A percentile compares a stretch with the other conserved stretches of the same genome.
phyloP scores from a whole-genome alignment of 2,329 filamentous ascomycete species.

The Alternaria sp. region DNA sequence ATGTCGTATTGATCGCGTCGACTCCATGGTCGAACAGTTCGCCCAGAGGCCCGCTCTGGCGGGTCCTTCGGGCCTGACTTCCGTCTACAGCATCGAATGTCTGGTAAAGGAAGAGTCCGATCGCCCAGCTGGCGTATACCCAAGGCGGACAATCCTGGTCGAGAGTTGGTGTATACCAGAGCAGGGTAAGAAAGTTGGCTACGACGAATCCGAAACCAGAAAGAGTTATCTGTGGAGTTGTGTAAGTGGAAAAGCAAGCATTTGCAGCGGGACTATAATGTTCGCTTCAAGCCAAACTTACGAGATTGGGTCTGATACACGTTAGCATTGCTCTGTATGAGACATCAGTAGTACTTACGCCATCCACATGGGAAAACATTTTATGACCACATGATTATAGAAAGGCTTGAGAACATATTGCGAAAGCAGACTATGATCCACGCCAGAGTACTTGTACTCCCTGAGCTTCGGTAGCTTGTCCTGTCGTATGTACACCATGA shows the following conservation, averaged over 20 bases:
- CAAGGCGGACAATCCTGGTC: constrained; percentile 93
- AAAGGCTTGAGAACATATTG: constrained; percentile 97
- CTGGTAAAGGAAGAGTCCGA: constrained; percentile 94
- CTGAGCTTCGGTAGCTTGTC: constrained; percentile 87
- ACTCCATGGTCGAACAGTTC: constrained; percentile 98
- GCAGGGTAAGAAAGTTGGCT: constrained; percentile 85
- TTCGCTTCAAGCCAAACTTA: constrained; percentile 30
- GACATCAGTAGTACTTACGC: constrained; percentile 65
- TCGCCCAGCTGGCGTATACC: constrained; percentile 93
- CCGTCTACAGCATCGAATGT: constrained; percentile 98
- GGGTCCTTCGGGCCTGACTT: constrained; percentile 87
- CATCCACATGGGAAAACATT: constrained; percentile 95
- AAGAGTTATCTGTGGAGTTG: constrained; percentile 73
- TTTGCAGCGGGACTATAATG: neutral
- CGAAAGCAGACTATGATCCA: constrained; percentile 89
- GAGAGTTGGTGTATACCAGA: constrained; percentile 95
- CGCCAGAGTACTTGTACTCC: constrained; percentile 93
- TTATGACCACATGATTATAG: constrained; percentile 93
- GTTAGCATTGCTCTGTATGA: constrained; percentile 29
- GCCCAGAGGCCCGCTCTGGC: constrained; percentile 90
- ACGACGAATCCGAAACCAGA: constrained; percentile 91
- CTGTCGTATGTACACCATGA: constrained; percentile 95
- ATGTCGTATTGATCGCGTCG: constrained; percentile 93
- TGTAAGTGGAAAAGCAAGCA: constrained; percentile 14
- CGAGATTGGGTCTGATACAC: constrained; percentile 48